Conservation (phyloP, 148 eudicot genomes). For the Polygonum aviculare region DNA sequence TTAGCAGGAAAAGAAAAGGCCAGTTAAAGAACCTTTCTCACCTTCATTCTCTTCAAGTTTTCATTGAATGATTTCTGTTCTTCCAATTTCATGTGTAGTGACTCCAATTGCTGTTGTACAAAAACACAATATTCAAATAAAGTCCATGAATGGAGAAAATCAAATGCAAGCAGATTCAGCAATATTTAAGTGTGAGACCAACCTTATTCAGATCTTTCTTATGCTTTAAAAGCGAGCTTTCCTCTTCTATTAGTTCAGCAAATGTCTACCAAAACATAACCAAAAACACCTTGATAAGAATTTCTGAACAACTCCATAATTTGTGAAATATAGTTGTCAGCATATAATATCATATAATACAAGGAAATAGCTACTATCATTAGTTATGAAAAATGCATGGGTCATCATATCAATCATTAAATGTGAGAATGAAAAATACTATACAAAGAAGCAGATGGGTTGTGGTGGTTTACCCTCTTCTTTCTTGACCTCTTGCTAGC, state of each 20-base stretch:
- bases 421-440: background rate
- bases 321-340: background rate
- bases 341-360: background rate
- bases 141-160: background rate
- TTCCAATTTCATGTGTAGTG: slow-evolving; percentile 28
- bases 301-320: background rate
- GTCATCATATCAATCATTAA: background rate
- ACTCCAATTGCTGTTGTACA: slow-evolving; percentile 36
- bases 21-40: slow-evolving; percentile 8
- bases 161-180: background rate
- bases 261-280: slow-evolving; percentile 30
- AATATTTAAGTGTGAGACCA: slow-evolving; percentile 4
- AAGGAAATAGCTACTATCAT: background rate
- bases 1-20: background rate
- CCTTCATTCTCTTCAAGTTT: slow-evolving; percentile 56
- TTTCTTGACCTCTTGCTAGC: slow-evolving; percentile 9
- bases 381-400: background rate
- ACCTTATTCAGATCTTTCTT: slow-evolving; percentile 36
- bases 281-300: background rate
- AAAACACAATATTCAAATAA: background rate
- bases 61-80: slow-evolving; percentile 41
- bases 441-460: background rate
- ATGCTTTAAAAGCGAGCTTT: slow-evolving; percentile 41
- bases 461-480: background rate
- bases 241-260: slow-evolving; percentile 59